phyloP scores from a whole-genome alignment of 1,284 basidiomycete species.

The Trametes polyzona region DNA sequence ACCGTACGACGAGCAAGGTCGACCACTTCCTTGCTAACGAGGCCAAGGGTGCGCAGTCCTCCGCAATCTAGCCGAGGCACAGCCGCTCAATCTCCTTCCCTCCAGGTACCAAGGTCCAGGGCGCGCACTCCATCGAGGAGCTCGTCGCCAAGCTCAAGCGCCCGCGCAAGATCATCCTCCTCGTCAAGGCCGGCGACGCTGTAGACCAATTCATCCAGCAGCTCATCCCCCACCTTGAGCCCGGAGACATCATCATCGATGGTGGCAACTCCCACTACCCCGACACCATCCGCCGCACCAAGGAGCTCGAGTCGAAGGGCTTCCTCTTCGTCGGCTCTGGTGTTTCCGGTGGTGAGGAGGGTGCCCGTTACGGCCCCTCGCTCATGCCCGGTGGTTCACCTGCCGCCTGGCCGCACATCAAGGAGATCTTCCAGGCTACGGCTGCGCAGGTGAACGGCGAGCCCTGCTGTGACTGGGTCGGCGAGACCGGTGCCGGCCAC shows the following conservation, averaged over 20 bases:
- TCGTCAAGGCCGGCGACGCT: constrained; percentile 88
- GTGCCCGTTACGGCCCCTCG: constrained; percentile 96
- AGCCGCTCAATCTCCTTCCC: constrained; percentile 22
- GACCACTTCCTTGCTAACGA: constrained; percentile 95
- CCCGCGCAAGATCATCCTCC: constrained; percentile 92
- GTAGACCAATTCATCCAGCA: constrained; percentile 81
- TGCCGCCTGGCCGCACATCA: constrained; percentile 95
- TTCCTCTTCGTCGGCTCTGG: constrained; percentile 98
- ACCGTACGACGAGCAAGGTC: constrained; percentile 97
- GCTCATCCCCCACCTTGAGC: constrained; percentile 72
- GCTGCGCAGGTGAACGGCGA: constrained; percentile 95
- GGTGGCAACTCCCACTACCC: constrained; percentile 99
- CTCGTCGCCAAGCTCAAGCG: constrained; percentile 80
- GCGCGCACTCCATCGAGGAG: constrained; percentile 94
- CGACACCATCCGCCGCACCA: constrained; percentile 93
- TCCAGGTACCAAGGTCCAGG: constrained; percentile 91
- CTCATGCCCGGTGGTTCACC: constrained; percentile 98
- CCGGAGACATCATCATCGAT: constrained; percentile 96
- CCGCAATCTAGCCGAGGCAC: constrained; percentile 29
- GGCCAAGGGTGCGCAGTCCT: constrained; percentile 84
- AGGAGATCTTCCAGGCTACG: constrained; percentile 98
- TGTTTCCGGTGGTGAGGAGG: constrained; percentile 99
- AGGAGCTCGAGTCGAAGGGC: constrained; percentile 94
- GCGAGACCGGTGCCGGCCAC: constrained; percentile 92
- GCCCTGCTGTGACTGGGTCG: constrained; percentile 99